A percentile compares a stretch with the other conserved stretches of the same genome.
phyloP scores from a whole-genome alignment of 179 eudicot species.

The Nepenthes alata region DNA sequence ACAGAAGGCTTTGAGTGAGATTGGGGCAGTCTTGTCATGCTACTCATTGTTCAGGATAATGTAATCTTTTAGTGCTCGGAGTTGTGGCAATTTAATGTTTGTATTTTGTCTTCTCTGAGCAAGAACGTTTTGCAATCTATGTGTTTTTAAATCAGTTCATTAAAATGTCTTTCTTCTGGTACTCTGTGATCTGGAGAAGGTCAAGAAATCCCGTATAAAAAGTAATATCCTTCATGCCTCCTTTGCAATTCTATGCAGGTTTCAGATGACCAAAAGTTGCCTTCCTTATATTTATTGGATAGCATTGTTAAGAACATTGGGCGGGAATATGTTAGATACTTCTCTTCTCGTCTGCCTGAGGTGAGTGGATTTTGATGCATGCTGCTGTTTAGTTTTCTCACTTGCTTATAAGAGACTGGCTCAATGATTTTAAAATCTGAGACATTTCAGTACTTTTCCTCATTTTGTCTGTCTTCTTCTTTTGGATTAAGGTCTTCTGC shows the following conservation, averaged over 20 bases:
- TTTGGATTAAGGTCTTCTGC: constrained; percentile 52
- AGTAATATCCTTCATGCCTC: constrained; percentile 1
- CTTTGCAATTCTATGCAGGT: constrained; percentile 47
- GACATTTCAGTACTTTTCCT: neutral
- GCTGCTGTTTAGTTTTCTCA: constrained; percentile 2
- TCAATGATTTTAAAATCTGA: neutral
- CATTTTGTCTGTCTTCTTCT: neutral
- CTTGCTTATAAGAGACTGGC: neutral
- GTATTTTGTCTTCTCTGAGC: no score
- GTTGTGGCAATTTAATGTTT: no score
- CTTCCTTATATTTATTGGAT: constrained; percentile 86
- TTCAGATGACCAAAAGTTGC: constrained; percentile 71
- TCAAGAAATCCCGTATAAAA: neutral
- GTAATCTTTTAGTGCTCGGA: no score
- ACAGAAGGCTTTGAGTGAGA: no score
- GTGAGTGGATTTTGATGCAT: constrained; percentile 27
- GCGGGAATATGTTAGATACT: constrained; percentile 56
- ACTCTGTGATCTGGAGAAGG: no score
- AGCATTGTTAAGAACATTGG: constrained; percentile 97
- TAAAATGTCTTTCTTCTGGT: no score
- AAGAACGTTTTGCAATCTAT: no score
- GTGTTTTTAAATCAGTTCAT: no score
- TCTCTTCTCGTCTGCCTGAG: constrained; percentile 76
- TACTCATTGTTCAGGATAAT: no score
- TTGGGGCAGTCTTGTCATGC: no score